These are phyloP conservation scores for Leccinum fuscescens DNA, from an alignment of 1,284 basidiomycete species.

Conservation along the genomic window DNA sequence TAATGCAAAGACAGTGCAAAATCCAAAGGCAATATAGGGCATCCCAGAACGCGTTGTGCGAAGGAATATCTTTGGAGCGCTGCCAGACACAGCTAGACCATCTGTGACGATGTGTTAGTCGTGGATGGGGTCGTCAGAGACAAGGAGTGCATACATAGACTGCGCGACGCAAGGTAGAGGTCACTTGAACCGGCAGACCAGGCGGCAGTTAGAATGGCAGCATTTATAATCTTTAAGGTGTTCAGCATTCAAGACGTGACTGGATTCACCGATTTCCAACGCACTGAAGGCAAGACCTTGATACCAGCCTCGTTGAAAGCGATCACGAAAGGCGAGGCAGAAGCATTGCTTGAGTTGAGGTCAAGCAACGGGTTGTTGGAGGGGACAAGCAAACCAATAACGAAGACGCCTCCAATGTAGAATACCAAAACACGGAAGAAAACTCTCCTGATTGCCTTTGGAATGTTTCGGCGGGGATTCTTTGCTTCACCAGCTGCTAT, in stretches of 20 bases:
- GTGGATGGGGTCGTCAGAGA: not conserved
- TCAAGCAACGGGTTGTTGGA: conserved; percentile 43
- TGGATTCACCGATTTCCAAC: not conserved
- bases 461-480: conserved; percentile 37
- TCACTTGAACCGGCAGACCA: conserved; percentile 45
- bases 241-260: not conserved
- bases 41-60: conserved; percentile 55
- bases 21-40: conserved; percentile 53
- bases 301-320: conserved; percentile 51
- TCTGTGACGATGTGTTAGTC: conserved; percentile 34
- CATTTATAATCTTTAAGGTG: conserved; percentile 54
- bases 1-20: conserved; percentile 50
- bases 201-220: conserved; percentile 60
- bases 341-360: conserved; percentile 27
- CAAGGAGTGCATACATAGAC: conserved; percentile 17
- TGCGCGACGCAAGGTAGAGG: conserved; percentile 27
- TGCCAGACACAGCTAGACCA: conserved; percentile 55
- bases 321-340: conserved; percentile 55
- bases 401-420: conserved; percentile 49
- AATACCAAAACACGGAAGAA: conserved; percentile 53
- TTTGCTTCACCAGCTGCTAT: conserved; percentile 51
- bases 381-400: conserved; percentile 53
- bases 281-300: conserved; percentile 46
- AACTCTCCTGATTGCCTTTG: conserved; percentile 46
- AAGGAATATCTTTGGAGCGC: conserved; percentile 58